phyloP scores from a whole-genome alignment of 2,329 filamentous ascomycete genomes.

The Microdochium paspali region DNA sequence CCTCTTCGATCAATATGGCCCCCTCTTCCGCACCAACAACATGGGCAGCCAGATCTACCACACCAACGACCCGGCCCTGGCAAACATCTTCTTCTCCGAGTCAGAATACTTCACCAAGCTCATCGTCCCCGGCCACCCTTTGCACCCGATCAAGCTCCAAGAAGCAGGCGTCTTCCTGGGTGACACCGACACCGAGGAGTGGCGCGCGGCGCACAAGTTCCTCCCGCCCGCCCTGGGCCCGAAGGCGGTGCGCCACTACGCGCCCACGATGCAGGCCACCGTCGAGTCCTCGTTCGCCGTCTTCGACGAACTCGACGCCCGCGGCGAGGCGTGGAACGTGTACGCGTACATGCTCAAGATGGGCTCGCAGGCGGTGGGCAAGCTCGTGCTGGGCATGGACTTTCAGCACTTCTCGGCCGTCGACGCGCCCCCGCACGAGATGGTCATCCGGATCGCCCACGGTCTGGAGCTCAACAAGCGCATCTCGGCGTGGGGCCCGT shows the following conservation, averaged over 20 bases:
- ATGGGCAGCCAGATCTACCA: slow-evolving; percentile 39
- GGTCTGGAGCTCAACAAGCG: slow-evolving; percentile 49
- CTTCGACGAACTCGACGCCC: slow-evolving; percentile 39
- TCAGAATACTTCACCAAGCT: slow-evolving; percentile 43
- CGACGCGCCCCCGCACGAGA: slow-evolving; percentile 38
- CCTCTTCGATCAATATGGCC: slow-evolving; percentile 42
- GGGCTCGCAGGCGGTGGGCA: slow-evolving; percentile 32
- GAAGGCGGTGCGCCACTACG: slow-evolving; percentile 52
- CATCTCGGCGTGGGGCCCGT: slow-evolving; percentile 40
- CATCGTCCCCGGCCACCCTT: slow-evolving; percentile 39
- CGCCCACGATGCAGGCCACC: slow-evolving; percentile 46
- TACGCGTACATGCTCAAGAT: slow-evolving; percentile 42
- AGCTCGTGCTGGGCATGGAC: slow-evolving; percentile 33
- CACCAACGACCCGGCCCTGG: slow-evolving; percentile 38
- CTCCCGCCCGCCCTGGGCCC: slow-evolving; percentile 47
- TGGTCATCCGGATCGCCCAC: slow-evolving; percentile 40
- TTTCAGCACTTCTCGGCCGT: slow-evolving; percentile 31
- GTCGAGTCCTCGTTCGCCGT: slow-evolving; percentile 39
- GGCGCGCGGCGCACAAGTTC: slow-evolving; percentile 49
- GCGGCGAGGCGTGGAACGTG: slow-evolving; percentile 35
- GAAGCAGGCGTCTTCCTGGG: slow-evolving; percentile 34
- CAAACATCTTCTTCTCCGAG: slow-evolving; percentile 36
- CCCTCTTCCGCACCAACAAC: slow-evolving; percentile 39
- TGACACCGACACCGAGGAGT: slow-evolving; percentile 41
- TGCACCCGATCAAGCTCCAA: slow-evolving; percentile 29